A percentile compares a stretch with the other conserved stretches of the same genome.
phyloP scores from a whole-genome alignment of 306 rosid genomes.

The Lablab purpureus region DNA sequence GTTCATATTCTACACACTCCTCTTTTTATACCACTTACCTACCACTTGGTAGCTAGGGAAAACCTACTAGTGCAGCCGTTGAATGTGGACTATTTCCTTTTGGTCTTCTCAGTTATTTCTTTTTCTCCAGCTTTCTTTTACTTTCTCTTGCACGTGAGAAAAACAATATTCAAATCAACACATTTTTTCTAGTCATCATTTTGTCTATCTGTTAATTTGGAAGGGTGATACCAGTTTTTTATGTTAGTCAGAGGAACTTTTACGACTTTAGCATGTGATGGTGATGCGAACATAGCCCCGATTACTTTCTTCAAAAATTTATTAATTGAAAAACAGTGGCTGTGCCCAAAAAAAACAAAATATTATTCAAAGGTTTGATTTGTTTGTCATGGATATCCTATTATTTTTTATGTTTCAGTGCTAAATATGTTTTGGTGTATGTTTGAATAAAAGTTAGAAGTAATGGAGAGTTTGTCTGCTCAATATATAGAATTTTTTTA shows the following conservation, averaged over 20 bases:
- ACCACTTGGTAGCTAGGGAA: slow-evolving; percentile 38
- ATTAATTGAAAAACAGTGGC: not conserved
- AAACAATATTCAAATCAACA: slow-evolving; percentile 3
- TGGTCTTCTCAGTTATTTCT: not conserved
- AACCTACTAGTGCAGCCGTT: slow-evolving; percentile 49
- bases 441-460: too few species aligned
- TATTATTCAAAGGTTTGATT: too few species aligned
- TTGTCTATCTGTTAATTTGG: not conserved
- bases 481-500: too few species aligned
- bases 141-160: not conserved
- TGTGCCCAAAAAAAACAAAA: too few species aligned
- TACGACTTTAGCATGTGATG: slow-evolving; percentile 36
- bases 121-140: slow-evolving; percentile 29
- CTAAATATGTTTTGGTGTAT: too few species aligned
- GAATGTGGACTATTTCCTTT: slow-evolving; percentile 18
- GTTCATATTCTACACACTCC: slow-evolving; percentile 27
- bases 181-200: not conserved
- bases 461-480: too few species aligned
- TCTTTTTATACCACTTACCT: slow-evolving; percentile 29
- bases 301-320: too few species aligned
- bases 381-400: too few species aligned
- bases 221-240: not conserved
- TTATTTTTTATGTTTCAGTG: too few species aligned
- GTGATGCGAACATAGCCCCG: not conserved
- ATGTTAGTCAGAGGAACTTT: slow-evolving; percentile 35